Base-by-base conservation (phyloP, 2,329 filamentous ascomycete genomes). In the Diatrype stigma region DNA sequence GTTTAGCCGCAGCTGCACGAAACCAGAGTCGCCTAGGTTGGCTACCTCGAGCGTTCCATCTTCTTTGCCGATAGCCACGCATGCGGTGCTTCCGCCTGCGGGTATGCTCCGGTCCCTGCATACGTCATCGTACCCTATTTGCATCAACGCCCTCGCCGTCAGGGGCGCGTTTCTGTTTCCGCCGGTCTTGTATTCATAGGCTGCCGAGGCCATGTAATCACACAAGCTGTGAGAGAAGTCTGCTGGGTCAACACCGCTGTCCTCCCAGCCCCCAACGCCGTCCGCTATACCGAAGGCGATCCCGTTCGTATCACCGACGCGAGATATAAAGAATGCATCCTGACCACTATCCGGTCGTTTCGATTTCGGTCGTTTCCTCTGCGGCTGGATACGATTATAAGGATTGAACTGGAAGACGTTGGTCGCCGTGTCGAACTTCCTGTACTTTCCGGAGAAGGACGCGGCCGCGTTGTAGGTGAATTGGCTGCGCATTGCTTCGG, bases 141-240 rank as follows among this genome's bases (percentile, higher is more conserved):
- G 86, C 73, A 99, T 85, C 37, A 99, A 73, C 42, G 79, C 74
- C 62, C 82, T 81, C 1, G 93, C 84, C 23, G 81, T 79, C 49
- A 87, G 68, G 17, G 74, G 66, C 40, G 57, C 56, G 22, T n/a
- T n/a, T n/a, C 58, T 60, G 49, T 59, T 55, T 53, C 56, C 56
- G 23, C 56, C 59, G 34, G 53, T 60, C 56, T 71, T 63, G 69
- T 84, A 80, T 46, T 80, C 75, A 64, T 85, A 77, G 16, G 91
- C 89, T 12, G 82, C 82, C 47, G 84, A 78, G 2, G 91, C 90
- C 91, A 97, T 97, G 70, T 96, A 89, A 61, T 90, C 86, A 76
- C 94, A 97, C 53, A 99, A 77, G 38, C 88, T 89, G 67, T 97
- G 93, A 3, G 93, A 94, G 70, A 97, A 97, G 70, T 96, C 90